A percentile compares a stretch with the other conserved stretches of the same genome.
Evolutionary conservation across 805 yeast genomes (phyloP).

Genomic region (Brettanomyces custersianus): DNA sequence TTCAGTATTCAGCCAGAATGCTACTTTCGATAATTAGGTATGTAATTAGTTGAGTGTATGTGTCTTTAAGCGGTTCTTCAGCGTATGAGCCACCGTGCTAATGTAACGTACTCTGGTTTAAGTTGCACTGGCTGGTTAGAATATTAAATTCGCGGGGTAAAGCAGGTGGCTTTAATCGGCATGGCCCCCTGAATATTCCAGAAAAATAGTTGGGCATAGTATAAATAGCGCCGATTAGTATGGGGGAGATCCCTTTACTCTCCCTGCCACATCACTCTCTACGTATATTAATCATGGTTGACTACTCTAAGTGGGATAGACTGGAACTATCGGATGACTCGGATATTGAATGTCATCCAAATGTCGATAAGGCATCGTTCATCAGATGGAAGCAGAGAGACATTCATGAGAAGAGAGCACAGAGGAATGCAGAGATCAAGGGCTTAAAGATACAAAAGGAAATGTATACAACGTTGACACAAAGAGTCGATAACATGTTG

Average conservation of each 20-base stretch:
- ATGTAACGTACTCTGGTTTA: no score
- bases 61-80: no score
- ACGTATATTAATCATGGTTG: slow-evolving; percentile 34
- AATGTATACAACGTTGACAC: slow-evolving; percentile 71
- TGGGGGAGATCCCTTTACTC: no score
- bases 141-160: no score
- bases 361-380: slow-evolving; percentile 88
- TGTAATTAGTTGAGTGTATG: no score
- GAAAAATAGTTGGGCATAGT: not conserved
- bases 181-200: no score
- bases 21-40: no score
- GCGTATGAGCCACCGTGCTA: no score
- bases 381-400: slow-evolving; percentile 96
- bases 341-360: slow-evolving; percentile 95
- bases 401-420: slow-evolving; percentile 85
- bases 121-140: no score
- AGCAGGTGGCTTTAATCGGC: no score
- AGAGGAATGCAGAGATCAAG: slow-evolving; percentile 69
- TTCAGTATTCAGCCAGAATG: no score
- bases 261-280: slow-evolving; percentile 17
- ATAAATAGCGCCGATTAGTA: no score
- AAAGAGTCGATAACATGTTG: slow-evolving; percentile 61
- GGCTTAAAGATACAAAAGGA: slow-evolving; percentile 67
- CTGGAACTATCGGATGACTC: slow-evolving; percentile 94
- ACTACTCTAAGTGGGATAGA: slow-evolving; percentile 97